Conservation (phyloP, 805 yeast species). For the Suhomyces prunicola region DNA sequence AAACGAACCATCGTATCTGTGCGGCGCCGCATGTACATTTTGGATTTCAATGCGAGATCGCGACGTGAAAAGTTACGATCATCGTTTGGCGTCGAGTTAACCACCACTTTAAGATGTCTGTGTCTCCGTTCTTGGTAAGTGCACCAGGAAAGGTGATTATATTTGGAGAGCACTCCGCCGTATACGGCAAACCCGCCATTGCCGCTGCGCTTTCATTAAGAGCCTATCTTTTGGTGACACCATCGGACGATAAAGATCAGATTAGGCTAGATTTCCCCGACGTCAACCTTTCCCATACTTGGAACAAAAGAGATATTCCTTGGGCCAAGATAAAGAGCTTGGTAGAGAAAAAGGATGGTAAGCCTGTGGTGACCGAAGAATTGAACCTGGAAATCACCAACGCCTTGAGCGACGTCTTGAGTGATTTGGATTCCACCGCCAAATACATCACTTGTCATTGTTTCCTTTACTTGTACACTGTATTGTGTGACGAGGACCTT, state of each 20-base stretch:
- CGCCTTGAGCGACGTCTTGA: conserved; percentile 43
- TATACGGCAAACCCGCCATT: conserved; percentile 87
- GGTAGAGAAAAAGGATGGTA: conserved; percentile 16
- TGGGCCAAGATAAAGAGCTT: conserved; percentile 43
- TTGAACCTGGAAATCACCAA: conserved; percentile 57
- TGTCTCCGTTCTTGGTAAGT: conserved; percentile 65
- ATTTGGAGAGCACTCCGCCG: conserved; percentile 97
- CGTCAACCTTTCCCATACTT: conserved; percentile 59
- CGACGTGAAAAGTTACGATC: neutral
- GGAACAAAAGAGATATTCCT: conserved; percentile 64
- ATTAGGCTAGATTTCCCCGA: conserved; percentile 79
- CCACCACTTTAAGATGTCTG: neutral
- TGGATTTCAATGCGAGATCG: neutral
- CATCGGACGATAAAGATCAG: conserved; percentile 37
- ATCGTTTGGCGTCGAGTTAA: no score
- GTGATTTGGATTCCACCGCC: conserved; percentile 48
- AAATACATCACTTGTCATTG: conserved; percentile 80
- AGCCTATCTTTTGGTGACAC: conserved; percentile 70
- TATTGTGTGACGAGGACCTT: conserved; percentile 46
- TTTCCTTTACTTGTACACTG: conserved; percentile 73
- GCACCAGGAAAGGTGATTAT: conserved; percentile 97
- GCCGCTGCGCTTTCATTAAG: conserved; percentile 91
- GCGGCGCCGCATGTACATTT: neutral
- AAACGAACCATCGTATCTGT: neutral
- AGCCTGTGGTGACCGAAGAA: conserved; percentile 45